Percentiles rank a stretch among this genome's conserved stretches.
Evolutionary conservation across 2,329 filamentous ascomycete genomes (phyloP).

Genomic region (Triangularia setosa): DNA sequence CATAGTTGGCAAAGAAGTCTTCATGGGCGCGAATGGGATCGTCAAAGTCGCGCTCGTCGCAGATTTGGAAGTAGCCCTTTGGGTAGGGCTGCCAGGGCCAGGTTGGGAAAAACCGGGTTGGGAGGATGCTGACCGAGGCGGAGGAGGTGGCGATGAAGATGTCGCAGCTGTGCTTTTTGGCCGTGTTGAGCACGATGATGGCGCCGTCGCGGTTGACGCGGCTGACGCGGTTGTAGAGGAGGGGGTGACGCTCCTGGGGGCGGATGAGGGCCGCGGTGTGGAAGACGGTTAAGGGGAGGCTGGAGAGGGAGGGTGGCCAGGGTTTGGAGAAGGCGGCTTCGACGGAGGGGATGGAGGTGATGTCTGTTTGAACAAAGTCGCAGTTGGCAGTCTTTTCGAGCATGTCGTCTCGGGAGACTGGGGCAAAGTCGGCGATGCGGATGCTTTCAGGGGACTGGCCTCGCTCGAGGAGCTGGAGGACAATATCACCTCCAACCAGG

Average conservation of each 20-base stretch:
- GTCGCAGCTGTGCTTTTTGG: constrained; percentile 43
- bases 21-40: constrained; percentile 37
- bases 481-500: constrained; percentile 52
- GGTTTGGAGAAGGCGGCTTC: constrained; percentile 42
- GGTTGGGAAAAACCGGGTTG: constrained; percentile 39
- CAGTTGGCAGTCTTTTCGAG: constrained; percentile 35
- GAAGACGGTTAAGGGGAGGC: constrained; percentile 51
- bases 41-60: constrained; percentile 43
- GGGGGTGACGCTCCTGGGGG: constrained; percentile 43
- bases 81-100: constrained; percentile 41
- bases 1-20: constrained; percentile 49
- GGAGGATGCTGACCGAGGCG: constrained; percentile 41
- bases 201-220: constrained; percentile 51
- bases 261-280: constrained; percentile 55
- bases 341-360: constrained; percentile 43
- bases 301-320: constrained; percentile 41
- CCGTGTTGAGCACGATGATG: constrained; percentile 44
- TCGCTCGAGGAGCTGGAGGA: constrained; percentile 49
- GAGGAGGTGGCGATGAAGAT: constrained; percentile 53
- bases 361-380: constrained; percentile 46
- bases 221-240: constrained; percentile 42
- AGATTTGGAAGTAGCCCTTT: constrained; percentile 40
- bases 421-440: constrained; percentile 50
- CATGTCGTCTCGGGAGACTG: constrained; percentile 42
- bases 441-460: constrained; percentile 49